Conservation (phyloP, 257 asterid species). For the Hygrophila difformis region DNA sequence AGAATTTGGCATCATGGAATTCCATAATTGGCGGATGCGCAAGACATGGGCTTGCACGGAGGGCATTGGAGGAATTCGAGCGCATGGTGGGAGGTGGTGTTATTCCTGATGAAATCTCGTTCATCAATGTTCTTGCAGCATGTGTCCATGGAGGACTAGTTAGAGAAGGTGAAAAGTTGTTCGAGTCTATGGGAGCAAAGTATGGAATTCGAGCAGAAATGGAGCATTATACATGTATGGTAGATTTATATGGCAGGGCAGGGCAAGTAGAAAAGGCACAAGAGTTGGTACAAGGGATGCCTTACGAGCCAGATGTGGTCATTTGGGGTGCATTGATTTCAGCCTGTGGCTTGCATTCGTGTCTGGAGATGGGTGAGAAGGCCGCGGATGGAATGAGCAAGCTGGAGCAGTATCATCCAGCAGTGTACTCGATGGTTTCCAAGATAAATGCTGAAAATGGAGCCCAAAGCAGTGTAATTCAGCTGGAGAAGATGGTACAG, state of each 20-base stretch:
- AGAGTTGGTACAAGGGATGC: constrained; percentile 44
- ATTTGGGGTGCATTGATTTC: constrained; percentile 77
- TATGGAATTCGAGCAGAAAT: constrained; percentile 35
- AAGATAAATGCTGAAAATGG: constrained; percentile 51
- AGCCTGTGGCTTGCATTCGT: constrained; percentile 57
- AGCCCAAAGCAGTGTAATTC: constrained; percentile 26
- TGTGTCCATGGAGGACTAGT: constrained; percentile 76
- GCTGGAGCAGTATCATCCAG: constrained; percentile 61
- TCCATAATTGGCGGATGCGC: constrained; percentile 65
- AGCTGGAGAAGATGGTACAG: constrained; percentile 33
- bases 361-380: constrained; percentile 39
- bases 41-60: constrained; percentile 48
- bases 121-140: constrained; percentile 57
- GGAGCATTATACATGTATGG: constrained; percentile 84
- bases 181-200: constrained; percentile 33
- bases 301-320: constrained; percentile 65
- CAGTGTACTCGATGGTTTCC: constrained; percentile 35
- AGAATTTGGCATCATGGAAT: constrained; percentile 71
- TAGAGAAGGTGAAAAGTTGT: constrained; percentile 53
- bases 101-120: constrained; percentile 52
- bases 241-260: constrained; percentile 62
- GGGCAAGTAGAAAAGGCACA: constrained; percentile 66
- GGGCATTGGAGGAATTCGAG: constrained; percentile 53
- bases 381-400: constrained; percentile 48
- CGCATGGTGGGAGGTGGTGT: constrained; percentile 35